Base-by-base conservation (phyloP, 116 monocot species). In the Thalassia testudinum region DNA sequence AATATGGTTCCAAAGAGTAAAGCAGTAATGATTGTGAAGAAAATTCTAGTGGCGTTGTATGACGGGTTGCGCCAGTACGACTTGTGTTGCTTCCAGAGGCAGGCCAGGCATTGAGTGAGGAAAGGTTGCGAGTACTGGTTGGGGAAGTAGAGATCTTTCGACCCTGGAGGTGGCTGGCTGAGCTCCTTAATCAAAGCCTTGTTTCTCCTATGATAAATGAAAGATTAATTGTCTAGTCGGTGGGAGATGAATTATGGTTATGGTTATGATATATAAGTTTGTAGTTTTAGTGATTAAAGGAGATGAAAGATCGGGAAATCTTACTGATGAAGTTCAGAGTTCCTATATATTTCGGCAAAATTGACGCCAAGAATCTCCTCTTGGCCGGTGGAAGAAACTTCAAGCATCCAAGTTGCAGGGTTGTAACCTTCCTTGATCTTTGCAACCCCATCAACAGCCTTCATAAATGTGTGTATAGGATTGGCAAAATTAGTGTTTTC, bases 371-470 rank as follows among this genome's bases (percentile, higher is more conserved):
- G 26, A 12, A 42, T 57, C 16, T 72, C 63, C 67, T 84, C 83
- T 58, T 84, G 78, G 12, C 53, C 66, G 17, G 51, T 40, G 37
- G 69, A 63, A 26, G 75, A 75, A 11, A 71, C 51, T 53, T 78
- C 83, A 54, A 83, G 48, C 82, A 82, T 77, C 82, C 78, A 78
- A 53, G 78, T 83, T 18, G 78, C 83, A 3, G 78, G 75, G 47
- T 83, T 83, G 30, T 83, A 83, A 21, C 75, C 66, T 53, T 72
- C 72, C 59, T 62, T 83, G 17, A 78, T 78, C 62, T 69, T 71
- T 49, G 49, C 59, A 19, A 72, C 69, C 18, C 75, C 78, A 19
- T 67, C 51, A 42, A 73, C 43, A 24, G 38, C 54, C 65, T 74
- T 66, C 18, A 20, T 7, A 45, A n/a, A 45, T 2, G 19, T 45